Evolutionary conservation across 495 filamentous ascomycete species (phyloP).

Genomic region (Aspergillus ostianus): DNA sequence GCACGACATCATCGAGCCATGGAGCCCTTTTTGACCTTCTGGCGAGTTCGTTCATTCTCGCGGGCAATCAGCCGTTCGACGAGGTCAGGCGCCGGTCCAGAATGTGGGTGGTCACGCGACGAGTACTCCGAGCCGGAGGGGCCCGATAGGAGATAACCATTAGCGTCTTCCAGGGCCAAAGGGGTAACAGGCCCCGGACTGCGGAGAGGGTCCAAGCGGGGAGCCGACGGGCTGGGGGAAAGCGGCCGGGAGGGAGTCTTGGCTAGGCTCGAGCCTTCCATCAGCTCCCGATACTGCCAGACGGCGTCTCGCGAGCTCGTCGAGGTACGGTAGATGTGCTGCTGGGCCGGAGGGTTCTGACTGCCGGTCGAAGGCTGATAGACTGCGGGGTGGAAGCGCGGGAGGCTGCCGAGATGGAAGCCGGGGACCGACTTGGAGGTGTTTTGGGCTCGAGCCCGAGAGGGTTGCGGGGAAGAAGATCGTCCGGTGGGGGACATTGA

Average conservation of each 20-base stretch:
- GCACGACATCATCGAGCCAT: slow-evolving; percentile 33
- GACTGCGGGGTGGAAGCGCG: slow-evolving; percentile 50
- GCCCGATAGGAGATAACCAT: slow-evolving; percentile 52
- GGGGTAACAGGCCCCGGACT: slow-evolving; percentile 79
- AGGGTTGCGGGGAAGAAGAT: slow-evolving; percentile 35
- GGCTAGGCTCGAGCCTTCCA: slow-evolving; percentile 26
- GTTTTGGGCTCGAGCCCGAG: slow-evolving; percentile 27
- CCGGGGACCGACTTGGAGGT: slow-evolving; percentile 32
- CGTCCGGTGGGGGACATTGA: slow-evolving; percentile 39
- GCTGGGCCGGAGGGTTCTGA: slow-evolving; percentile 22
- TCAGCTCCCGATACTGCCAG: slow-evolving; percentile 40
- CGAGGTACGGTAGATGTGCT: slow-evolving; percentile 33
- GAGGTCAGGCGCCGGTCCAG: slow-evolving; percentile 31
- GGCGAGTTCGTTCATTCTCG: slow-evolving; percentile 40
- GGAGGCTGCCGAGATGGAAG: slow-evolving; percentile 44
- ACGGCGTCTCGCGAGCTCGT: slow-evolving; percentile 37
- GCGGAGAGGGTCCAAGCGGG: slow-evolving; percentile 64
- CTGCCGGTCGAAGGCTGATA: slow-evolving; percentile 34
- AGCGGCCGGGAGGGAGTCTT: slow-evolving; percentile 29
- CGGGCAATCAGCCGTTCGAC: slow-evolving; percentile 39
- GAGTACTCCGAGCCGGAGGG: slow-evolving; percentile 21
- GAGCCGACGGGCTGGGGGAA: slow-evolving; percentile 54
- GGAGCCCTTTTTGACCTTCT: slow-evolving; percentile 31
- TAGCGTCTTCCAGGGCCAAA: slow-evolving; percentile 61
- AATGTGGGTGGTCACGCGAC: slow-evolving; percentile 21